Conservation (phyloP, 257 asterid genomes). For the Salvia miltiorrhiza region DNA sequence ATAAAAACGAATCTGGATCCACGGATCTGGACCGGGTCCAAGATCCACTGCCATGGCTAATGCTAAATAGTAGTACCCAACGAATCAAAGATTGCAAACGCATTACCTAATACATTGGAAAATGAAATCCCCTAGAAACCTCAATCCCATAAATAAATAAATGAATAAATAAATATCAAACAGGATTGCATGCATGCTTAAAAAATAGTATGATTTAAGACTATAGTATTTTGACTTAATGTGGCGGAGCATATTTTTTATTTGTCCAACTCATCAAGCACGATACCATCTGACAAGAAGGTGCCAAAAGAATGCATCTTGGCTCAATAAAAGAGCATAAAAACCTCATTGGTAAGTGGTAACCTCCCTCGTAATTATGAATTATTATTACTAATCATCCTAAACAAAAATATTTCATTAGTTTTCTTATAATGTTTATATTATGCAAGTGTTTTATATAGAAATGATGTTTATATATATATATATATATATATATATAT, state of each 20-base stretch:
- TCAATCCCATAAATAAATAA: background rate
- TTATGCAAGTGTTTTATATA: background rate
- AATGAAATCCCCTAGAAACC: background rate
- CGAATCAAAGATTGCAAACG: background rate
- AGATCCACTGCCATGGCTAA: too few species aligned
- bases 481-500: too few species aligned
- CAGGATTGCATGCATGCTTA: background rate
- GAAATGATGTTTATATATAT: background rate
- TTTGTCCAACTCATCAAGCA: constrained; percentile 28
- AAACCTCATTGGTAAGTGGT: constrained; percentile 24
- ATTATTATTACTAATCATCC: background rate
- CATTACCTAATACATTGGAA: background rate
- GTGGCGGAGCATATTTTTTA: background rate
- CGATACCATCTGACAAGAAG: constrained; percentile 61
- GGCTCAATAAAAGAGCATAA: constrained; percentile 27
- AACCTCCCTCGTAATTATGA: constrained; percentile 16
- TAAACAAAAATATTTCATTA: background rate
- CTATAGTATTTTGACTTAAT: constrained; percentile 29
- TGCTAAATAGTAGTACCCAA: too few species aligned
- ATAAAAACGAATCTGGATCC: too few species aligned
- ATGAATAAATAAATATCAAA: background rate
- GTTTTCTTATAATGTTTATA: background rate
- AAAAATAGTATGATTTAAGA: background rate
- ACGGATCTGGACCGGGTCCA: too few species aligned
- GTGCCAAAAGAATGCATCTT: constrained; percentile 46